phyloP scores from a whole-genome alignment of 164 flowering plant genomes.

The Vitis rupestris region DNA sequence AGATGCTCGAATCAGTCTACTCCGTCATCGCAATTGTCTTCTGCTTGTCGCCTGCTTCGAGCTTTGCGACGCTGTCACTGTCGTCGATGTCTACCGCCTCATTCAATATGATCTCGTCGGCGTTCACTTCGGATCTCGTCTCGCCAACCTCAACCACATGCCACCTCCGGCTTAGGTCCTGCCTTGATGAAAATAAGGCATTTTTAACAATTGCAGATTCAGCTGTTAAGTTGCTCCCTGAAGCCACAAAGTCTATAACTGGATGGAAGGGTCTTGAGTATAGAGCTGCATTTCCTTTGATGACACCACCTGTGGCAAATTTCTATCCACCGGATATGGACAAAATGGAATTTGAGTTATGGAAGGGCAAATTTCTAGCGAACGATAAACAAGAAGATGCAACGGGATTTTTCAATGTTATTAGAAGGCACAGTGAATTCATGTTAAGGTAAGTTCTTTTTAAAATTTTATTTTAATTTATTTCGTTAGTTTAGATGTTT shows the following conservation, averaged over 20 bases:
- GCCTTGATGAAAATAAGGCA: conserved; percentile 85
- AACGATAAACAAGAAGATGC: conserved; percentile 60
- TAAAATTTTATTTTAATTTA: too few species aligned
- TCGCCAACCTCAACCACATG: conserved; percentile 83
- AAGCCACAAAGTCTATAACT: conserved; percentile 57
- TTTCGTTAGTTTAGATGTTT: too few species aligned
- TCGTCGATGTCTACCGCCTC: conserved; percentile 88
- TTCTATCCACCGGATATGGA: conserved; percentile 97
- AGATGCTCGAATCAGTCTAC: conserved; percentile 51
- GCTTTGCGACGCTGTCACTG: conserved; percentile 93
- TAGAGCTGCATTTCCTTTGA: conserved; percentile 75
- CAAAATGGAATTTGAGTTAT: conserved; percentile 80
- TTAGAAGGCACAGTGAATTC: conserved; percentile 65
- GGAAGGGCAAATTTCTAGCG: conserved; percentile 55
- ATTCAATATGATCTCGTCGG: conserved; percentile 94
- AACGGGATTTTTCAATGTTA: conserved; percentile 72
- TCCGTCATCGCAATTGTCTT: conserved; percentile 55
- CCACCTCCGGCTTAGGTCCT: conserved; percentile 71
- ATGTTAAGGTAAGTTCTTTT: conserved; percentile 1
- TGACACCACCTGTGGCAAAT: conserved; percentile 86
- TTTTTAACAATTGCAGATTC: conserved; percentile 95
- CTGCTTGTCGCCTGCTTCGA: conserved; percentile 78
- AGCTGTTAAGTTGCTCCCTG: conserved; percentile 61
- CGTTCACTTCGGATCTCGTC: conserved; percentile 89
- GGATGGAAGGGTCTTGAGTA: conserved; percentile 94